Evolutionary conservation across 2,329 filamentous ascomycete genomes (phyloP), one percentile per base, ranked within the genome.

Genomic region (Domatiomyces catenatus): DNA sequence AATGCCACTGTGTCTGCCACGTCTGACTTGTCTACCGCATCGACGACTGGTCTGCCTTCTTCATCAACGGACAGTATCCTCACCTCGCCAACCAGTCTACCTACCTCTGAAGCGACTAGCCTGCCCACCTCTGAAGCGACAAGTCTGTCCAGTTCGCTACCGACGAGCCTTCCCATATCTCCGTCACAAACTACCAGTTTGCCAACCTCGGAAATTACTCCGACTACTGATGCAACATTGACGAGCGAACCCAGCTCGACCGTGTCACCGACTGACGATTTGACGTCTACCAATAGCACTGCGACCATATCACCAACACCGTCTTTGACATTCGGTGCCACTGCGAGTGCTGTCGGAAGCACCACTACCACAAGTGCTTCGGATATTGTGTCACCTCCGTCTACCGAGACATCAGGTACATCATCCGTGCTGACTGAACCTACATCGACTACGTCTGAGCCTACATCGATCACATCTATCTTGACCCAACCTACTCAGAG

Each of bases 361-460:
- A 47, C 51, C 8, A 44, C 47, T 24, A 48, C 53, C 5, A 18
- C 26, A 12, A 55, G 48, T 42, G 53, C 36, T 48, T 39, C 19
- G 19, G 20, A 22, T 18, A 50, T 49, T 36, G 26, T 36, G n/a
- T 47, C 48, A 19, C 39, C 18, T 28, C 44, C 49, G 45, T 20
- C 52, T 18, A 52, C 53, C 4, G 48, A 43, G 28, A 49, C 49
- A 15, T 18, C 51, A 22, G 44, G 54, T 28, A 44, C 36, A 28
- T n/a, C 44, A 18, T 50, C 49, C 18, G 44, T 28, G n/a, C 36
- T 24, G 3, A 3, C 22, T 24, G 3, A 24, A 24, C 3, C 22
- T n/a, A 24, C 22, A 24, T 24, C 22, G 22, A 24, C 6, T 6
- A 6, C 22, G 22, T 24, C 22, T n/a, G 22, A 24, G 22, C 3